Base-by-base conservation (phyloP, 768 basidiomycete species). In the Tephrocybe sp. region DNA sequence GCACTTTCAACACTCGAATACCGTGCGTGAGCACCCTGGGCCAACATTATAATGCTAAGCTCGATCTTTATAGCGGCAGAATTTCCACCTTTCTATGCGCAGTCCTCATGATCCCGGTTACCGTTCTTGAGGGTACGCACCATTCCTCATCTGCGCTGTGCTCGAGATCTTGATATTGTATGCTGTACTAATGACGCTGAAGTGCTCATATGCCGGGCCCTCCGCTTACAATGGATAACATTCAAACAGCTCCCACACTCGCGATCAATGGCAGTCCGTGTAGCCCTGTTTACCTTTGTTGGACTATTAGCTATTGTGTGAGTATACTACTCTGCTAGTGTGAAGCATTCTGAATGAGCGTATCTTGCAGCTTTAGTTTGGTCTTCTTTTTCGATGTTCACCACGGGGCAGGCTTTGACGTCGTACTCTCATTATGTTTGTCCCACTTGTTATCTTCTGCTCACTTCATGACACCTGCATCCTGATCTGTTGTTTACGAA, bases 291-390 rank as follows among this genome's bases (percentile, higher is more conserved):
- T 50, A 57, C 58, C 1, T 26, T 62, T 18, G 42, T 63, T 26
- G 62, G 64, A 7, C 42, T 63, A 4, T 21, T 65, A 9, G 62
- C 62, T 23, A 57, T 63, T 37, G 36, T 38, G 64, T 65, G 47
- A 45, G 63, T n/a, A n/a, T n/a, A n/a, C 57, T 12, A 4, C 32
- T 14, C 42, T 36, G 6, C 34, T 3, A 14, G 14, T 20, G 8
- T 2, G 21, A 5, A 12, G 18, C 14, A 2, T 30, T 33, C 20
- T 15, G 4, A 23, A 36, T 42, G 25, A 52, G 26, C 39, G 24
- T 36, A 23, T 17, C 18, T 25, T 23, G 15, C 40, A 65, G 64
- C n/a, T 36, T 64, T 6, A 63, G 64, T 44, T 46, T 49, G 10
- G 28, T 65, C 28, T 59, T 65, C 46, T 62, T 65, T 30, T 61